Conservation (phyloP, 2,329 filamentous ascomycete genomes). For the Aspergillus clavatus region DNA sequence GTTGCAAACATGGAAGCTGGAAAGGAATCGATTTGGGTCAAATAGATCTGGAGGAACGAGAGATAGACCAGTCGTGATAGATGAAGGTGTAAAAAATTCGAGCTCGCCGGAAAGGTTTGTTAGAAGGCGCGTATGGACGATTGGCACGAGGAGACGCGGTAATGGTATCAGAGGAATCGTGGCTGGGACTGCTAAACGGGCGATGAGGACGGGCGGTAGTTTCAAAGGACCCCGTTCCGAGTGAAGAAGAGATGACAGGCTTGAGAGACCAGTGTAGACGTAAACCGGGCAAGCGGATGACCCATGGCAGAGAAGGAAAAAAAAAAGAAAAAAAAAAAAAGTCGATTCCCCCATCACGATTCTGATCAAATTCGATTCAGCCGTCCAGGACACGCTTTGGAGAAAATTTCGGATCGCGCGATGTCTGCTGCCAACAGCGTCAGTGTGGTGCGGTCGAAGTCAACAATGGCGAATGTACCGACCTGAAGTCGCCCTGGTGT, state of each 20-base stretch:
- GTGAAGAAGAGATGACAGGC: background rate
- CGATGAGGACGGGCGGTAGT: background rate
- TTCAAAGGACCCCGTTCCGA: background rate
- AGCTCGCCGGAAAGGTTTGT: background rate
- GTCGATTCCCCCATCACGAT: background rate
- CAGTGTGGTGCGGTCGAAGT: background rate
- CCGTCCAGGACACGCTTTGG: background rate
- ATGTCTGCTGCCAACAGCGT: background rate
- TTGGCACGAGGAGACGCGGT: background rate
- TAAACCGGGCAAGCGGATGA: background rate
- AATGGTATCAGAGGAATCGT: background rate
- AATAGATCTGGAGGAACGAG: background rate
- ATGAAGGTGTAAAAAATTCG: background rate
- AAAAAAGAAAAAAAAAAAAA: too few relatives aligned
- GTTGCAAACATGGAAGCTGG: slow-evolving; percentile 4
- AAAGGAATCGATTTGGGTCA: background rate
- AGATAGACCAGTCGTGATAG: background rate
- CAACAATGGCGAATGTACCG: background rate
- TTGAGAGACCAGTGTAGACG: background rate
- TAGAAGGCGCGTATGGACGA: background rate
- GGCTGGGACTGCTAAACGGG: background rate
- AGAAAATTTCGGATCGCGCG: background rate
- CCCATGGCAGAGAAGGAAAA: background rate
- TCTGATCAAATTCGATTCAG: too few relatives aligned
- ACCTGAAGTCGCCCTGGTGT: background rate